These are phyloP conservation scores for Dactylorhiza incarnata DNA, from an alignment of 106 monocot genomes.

Conservation along the genomic window DNA sequence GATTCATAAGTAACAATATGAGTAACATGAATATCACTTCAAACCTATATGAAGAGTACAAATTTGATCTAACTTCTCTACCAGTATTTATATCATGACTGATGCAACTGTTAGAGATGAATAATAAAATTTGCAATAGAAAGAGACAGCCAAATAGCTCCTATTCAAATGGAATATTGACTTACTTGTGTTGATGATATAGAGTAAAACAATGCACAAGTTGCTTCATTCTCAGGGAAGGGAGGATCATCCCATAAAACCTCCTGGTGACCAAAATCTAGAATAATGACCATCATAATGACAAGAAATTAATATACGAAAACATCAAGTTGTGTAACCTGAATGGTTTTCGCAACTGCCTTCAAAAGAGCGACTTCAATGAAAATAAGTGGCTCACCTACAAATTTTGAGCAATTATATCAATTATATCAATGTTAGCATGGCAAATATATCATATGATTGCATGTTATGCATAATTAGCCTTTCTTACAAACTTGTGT, in stretches of 20 bases:
- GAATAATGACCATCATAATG: neutral
- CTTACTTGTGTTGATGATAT: conserved; percentile 84
- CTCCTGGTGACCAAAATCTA: conserved; percentile 37
- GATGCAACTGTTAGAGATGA: no score
- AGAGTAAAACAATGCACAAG: conserved; percentile 84
- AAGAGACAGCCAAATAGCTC: neutral
- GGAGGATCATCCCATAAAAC: conserved; percentile 88
- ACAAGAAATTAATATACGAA: neutral
- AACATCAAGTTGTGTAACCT: conserved; percentile 26
- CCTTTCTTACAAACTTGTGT: neutral
- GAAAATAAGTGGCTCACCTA: conserved; percentile 86
- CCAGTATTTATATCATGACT: no score
- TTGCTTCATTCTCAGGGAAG: conserved; percentile 48
- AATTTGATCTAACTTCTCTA: no score
- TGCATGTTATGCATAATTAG: neutral
- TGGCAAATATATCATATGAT: neutral
- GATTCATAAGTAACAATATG: no score
- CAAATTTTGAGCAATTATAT: neutral
- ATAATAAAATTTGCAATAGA: no score
- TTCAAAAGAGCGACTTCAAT: conserved; percentile 90
- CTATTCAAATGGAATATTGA: neutral
- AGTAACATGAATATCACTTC: no score
- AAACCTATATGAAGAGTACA: no score
- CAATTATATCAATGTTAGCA: neutral
- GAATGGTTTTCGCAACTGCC: conserved; percentile 60